Base-by-base conservation (phyloP, 495 filamentous ascomycete genomes). In the Hyphodiscus hymeniophilus region DNA sequence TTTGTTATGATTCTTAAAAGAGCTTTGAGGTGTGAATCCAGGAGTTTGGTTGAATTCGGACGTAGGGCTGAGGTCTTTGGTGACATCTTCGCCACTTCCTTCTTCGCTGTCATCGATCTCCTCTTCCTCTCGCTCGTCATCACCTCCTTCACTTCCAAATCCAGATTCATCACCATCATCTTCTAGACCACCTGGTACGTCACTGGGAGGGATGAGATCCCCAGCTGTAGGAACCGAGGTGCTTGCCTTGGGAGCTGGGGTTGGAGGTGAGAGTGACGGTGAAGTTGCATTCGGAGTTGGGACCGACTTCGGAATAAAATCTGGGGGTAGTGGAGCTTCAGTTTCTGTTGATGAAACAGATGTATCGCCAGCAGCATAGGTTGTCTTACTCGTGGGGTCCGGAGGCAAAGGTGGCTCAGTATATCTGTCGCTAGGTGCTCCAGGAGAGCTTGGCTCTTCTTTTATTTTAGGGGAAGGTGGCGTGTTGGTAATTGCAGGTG, bases 361-460 rank as follows among this genome's bases (percentile, higher is more conserved):
- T 21, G 82, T 81, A 44, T 87, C 82, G 22, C 81, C 78, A 44
- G 80, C 64, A 26, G 71, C 69, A 63, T 81, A 87, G 38, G 59
- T 68, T 50, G 71, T 69, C 67, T 81, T 83, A 67, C 79, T 88
- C 17, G 82, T 85, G 35, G 84, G 62, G 50, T 89, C 83, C n/a
- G 85, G 86, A 24, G 87, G 87, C 30, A 90, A 63, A 42, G 88
- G 86, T 12, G 74, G 60, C 55, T 82, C 77, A 38, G 55, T 33
- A n/a, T 55, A 26, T 11, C 42, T 12, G 42, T 21, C 12, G 10
- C 17, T n/a, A 23, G 10, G 24, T 16, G 33, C 13, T 53, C 26
- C 24, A 31, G 3, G 13, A 10, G 41, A 50, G n/a, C 15, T 16
- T 36, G 55, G 49, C 35, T 68, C 66, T 30, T 60, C 31, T 53